Evolutionary conservation across 441 rosid genomes (phyloP), one percentile per base, ranked within the genome.

Genomic region (Erodium trifolium): DNA sequence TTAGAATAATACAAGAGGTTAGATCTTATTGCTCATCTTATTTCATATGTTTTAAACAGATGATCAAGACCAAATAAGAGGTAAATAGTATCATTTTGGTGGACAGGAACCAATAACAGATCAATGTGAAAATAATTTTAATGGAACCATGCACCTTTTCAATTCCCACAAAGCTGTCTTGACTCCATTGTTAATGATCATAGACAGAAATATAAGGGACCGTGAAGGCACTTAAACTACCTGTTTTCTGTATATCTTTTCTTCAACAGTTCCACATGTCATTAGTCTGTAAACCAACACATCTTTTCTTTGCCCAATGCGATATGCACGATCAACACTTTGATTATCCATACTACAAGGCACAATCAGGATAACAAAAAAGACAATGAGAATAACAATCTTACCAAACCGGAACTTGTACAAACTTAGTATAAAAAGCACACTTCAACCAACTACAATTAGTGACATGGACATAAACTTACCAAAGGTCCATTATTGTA

Each of bases 181-280:
- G 41, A 37, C 37, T 37, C 9, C 7, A 37, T 1, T 37, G 2
- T 37, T 5, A 37, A 37, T 37, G 41, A 7, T 37, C 41, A 37
- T 37, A 3, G 9, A 37, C 34, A 31, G 34, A 31, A 31, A 31
- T 2, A 31, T 31, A 31, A 37, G 41, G 41, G 41, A 37, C 41
- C 41, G 3, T 7, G 41, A 37, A 37, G 41, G 41, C 41, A 5
- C 41, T 43, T 8, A 55, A 57, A 57, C 17, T 57, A 93, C 99
- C 97, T 94, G 99, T 76, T 91, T 94, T 72, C 96, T 83, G 67
- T 94, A 94, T 62, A 94, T 94, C 82, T 94, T 94, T 77, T 94
- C 99, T 87, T 94, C 99, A 14, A 94, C 95, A 35, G 99, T 94
- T 79, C 96, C 99, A 73, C 96, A 87, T 11, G 92, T 88, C 99